phyloP scores from a whole-genome alignment of 345 rosid genomes.

The Eucalyptus camaldulensis region DNA sequence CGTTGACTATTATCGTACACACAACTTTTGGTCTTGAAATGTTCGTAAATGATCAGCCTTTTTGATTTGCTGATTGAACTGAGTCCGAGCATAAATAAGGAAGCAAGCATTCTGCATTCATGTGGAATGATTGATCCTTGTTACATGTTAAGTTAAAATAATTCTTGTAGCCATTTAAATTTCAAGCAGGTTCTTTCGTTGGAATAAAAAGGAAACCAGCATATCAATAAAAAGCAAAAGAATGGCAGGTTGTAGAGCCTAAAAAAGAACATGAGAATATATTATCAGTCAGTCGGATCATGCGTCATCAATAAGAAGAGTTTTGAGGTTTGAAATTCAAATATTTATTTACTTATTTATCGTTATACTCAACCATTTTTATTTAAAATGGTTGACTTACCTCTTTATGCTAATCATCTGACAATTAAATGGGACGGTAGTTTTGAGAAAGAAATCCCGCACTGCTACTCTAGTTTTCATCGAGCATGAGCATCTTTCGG shows the following conservation, averaged over 20 bases:
- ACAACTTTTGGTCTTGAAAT: not conserved
- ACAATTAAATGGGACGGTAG: not conserved
- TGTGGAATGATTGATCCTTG: not conserved
- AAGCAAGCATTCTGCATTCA: not conserved
- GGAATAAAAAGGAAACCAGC: no score
- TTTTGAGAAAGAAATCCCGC: no score
- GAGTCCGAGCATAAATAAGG: not conserved
- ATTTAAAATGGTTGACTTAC: not conserved
- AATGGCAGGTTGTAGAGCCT: no score
- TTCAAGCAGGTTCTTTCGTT: not conserved
- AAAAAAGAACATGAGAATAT: not conserved
- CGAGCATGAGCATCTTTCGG: no score
- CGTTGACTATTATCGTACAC: no score
- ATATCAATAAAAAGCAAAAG: no score
- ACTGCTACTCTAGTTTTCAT: no score
- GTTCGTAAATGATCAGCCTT: not conserved
- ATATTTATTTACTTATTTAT: not conserved
- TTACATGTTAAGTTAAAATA: no score
- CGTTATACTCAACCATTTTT: not conserved
- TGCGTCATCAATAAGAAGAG: not conserved
- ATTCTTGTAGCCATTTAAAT: not conserved
- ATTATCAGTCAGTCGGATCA: not conserved
- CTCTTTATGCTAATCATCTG: not conserved
- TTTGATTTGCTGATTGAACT: not conserved
- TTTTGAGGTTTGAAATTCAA: not conserved